phyloP scores from a whole-genome alignment of 805 yeast species.

The Yarrowia porcina region DNA sequence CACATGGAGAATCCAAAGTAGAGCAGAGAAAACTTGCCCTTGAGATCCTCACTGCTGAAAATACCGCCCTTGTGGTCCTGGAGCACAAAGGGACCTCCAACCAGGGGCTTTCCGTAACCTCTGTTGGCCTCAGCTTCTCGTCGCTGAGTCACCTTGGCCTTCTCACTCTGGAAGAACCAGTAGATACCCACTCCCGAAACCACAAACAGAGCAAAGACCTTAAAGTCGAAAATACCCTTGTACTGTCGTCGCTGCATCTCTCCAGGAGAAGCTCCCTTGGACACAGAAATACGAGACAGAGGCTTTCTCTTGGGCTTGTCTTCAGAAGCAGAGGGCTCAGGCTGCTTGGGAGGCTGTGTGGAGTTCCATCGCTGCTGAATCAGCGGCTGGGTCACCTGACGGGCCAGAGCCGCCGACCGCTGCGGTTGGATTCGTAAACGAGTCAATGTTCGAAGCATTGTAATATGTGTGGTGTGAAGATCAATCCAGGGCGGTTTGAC shows the following conservation, averaged over 20 bases:
- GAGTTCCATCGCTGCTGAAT: conserved; percentile 19
- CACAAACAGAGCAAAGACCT: conserved; percentile 65
- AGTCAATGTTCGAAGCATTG: conserved; percentile 19
- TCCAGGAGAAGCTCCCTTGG: conserved; percentile 25
- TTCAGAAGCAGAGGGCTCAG: not conserved
- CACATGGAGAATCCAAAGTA: conserved; percentile 97
- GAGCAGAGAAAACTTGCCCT: conserved; percentile 76
- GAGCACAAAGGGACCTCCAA: conserved; percentile 85
- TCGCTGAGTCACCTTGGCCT: conserved; percentile 67
- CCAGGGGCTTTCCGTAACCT: conserved; percentile 86
- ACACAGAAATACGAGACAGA: conserved; percentile 17
- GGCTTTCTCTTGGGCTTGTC: conserved; percentile 11
- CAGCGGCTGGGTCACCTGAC: not conserved
- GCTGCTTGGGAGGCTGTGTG: conserved; percentile 14
- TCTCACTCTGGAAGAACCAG: conserved; percentile 69
- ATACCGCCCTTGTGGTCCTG: conserved; percentile 64
- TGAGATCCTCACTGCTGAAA: conserved; percentile 74
- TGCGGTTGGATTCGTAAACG: conserved; percentile 19
- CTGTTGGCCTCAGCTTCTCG: conserved; percentile 80
- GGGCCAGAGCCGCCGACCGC: not conserved
- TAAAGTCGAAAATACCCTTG: conserved; percentile 62
- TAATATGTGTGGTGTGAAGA: not conserved
- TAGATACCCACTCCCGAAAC: conserved; percentile 70
- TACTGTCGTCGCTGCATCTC: conserved; percentile 36
- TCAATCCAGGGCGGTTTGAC: not conserved